Conservation (phyloP, 345 rosid genomes). For the Salix brachista region DNA sequence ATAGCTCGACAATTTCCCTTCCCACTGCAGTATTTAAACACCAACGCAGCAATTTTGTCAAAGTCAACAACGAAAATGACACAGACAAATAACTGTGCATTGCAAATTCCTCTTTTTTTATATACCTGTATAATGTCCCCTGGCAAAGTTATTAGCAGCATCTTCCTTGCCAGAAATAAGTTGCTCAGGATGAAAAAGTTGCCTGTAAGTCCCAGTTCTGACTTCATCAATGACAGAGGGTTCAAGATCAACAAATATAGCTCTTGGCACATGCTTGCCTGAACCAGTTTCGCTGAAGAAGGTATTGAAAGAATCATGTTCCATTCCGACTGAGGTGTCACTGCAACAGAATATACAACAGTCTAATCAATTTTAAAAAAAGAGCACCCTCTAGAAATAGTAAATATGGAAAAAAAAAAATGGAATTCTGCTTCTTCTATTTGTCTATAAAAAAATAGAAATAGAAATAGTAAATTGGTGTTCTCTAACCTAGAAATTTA, state of each 20-base stretch:
- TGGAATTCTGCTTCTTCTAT: too few species aligned
- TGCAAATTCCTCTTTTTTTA: neutral
- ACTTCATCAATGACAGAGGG: constrained; percentile 88
- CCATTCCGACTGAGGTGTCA: constrained; percentile 54
- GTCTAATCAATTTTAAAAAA: neutral
- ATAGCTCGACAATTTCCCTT: constrained; percentile 75
- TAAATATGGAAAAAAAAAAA: neutral
- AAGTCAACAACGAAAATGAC: neutral
- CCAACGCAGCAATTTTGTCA: neutral
- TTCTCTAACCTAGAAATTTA: neutral
- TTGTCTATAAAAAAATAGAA: too few species aligned
- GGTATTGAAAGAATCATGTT: constrained; percentile 76
- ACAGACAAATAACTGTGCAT: neutral
- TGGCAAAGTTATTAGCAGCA: constrained; percentile 88
- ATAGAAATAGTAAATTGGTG: too few species aligned
- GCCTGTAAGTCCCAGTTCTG: constrained; percentile 66
- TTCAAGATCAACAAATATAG: constrained; percentile 74
- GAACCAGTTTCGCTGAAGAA: constrained; percentile 94
- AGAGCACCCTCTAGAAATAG: neutral
- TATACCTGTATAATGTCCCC: constrained; percentile 81
- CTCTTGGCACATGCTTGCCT: constrained; percentile 87
- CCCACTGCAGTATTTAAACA: constrained; percentile 53
- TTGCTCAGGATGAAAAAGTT: constrained; percentile 90
- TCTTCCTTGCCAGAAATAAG: constrained; percentile 93
- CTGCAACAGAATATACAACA: constrained; percentile 32